A percentile compares a stretch with the other conserved stretches of the same genome.
phyloP scores from a whole-genome alignment of 805 yeast genomes.

The Candida xyloterini region DNA sequence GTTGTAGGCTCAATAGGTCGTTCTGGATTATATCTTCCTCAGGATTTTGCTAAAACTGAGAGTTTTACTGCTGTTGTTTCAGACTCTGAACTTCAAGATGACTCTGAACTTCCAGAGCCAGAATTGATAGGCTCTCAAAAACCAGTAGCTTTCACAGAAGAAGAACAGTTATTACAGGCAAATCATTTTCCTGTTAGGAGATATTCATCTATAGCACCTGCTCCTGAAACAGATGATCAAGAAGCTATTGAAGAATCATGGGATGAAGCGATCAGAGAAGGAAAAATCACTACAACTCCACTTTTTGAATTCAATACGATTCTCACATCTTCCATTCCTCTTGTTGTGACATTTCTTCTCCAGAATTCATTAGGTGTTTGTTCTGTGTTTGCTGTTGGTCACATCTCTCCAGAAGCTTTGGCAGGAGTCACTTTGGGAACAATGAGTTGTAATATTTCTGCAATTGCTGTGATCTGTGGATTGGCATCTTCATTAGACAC shows the following conservation, averaged over 20 bases:
- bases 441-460: constrained; percentile 77
- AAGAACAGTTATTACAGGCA: constrained; percentile 27
- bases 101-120: constrained; percentile 5
- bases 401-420: constrained; percentile 64
- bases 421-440: constrained; percentile 75
- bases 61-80: constrained; percentile 5
- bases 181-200: constrained; percentile 29
- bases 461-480: constrained; percentile 73
- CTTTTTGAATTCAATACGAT: constrained; percentile 40
- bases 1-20: constrained; percentile 52
- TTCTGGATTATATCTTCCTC: constrained; percentile 50
- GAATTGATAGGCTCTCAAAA: background rate
- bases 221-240: constrained; percentile 16
- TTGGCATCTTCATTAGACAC: constrained; percentile 78
- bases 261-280: constrained; percentile 34
- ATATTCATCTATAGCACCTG: constrained; percentile 12
- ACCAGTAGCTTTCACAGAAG: constrained; percentile 24
- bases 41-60: constrained; percentile 39
- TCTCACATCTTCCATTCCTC: constrained; percentile 47
- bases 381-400: constrained; percentile 74
- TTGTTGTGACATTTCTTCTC: constrained; percentile 62
- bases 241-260: constrained; percentile 31
- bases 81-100: constrained; percentile 4
- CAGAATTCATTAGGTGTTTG: constrained; percentile 75
- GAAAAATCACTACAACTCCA: constrained; percentile 43